Base-by-base conservation (phyloP, 2,329 filamentous ascomycete genomes). In the Chaetomiaceae sp. region DNA sequence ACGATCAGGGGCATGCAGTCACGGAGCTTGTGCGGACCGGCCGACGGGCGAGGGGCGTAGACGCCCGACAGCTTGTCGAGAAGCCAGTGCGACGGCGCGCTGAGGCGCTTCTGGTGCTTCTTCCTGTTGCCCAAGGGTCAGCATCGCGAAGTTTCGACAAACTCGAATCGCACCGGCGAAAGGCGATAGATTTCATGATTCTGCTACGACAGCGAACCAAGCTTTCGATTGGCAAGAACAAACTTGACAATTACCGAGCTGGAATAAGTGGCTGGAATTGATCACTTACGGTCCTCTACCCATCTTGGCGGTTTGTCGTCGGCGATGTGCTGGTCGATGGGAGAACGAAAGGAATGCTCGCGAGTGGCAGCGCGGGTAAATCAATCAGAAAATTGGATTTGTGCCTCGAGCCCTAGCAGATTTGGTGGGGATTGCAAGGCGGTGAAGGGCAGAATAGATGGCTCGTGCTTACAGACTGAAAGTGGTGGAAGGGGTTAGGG, bases 21-120 rank as follows among this genome's bases (percentile, higher is more conserved):
- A 72, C 93, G 86, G 72, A 93, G 82, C 86, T 98, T 98, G 86
- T 97, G 91, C 75, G 93, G 93, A 88, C 93, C 93, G 64, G 81
- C 68, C 58, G 81, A 83, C 58, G 83, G 78, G 65, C 76, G 75
- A 65, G 83, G 83, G 62, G 81, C 83, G 68, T 86, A 91, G 75
- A 81, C 78, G 71, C 93, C 93, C 74, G 89, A 95, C 71, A 98
- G 83, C 78, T 98, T 98, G 88, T 98, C 93, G 73, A 98, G 81
- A 71, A 98, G 88, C 93, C 93, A 98, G 86, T 97, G 93, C 73
- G 87, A 94, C 70, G 93, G 93, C 72, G 93, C 93, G 77, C 87
- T 93, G 71, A 97, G 83, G 81, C 93, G 90, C 90, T 98, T 97
- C 78, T 97, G 91, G 79, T 98, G 93, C 86, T 96, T 96, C 83